These are phyloP conservation scores for Sporothrix brunneoviolacea DNA, from an alignment of 2,329 filamentous ascomycete genomes.

Conservation along the genomic window DNA sequence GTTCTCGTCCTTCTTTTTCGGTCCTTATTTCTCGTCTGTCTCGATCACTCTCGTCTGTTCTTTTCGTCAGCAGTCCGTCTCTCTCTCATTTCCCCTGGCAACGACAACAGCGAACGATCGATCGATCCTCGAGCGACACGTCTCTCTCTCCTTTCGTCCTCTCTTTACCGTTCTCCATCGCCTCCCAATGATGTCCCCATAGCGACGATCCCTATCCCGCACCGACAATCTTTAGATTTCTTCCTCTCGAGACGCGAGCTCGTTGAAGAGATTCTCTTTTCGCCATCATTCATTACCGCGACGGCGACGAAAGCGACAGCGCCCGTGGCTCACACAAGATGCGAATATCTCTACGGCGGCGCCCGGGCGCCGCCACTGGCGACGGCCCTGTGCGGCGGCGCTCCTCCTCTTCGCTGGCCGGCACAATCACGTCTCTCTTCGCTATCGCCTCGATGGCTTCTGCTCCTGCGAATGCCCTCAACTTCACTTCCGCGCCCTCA, in stretches of 20 bases:
- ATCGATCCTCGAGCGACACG: neutral
- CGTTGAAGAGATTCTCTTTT: too few species aligned
- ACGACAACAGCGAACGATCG: neutral
- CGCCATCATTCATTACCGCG: too few species aligned
- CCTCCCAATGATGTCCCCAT: neutral
- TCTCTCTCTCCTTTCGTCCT: neutral
- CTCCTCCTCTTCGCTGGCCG: conserved; percentile 16
- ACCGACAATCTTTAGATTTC: neutral
- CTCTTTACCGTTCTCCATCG: neutral
- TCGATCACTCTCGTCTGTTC: neutral
- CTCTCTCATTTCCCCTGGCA: neutral
- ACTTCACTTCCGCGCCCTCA: conserved; percentile 56
- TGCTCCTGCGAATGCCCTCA: conserved; percentile 41
- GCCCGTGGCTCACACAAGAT: conserved; percentile 30
- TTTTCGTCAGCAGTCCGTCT: neutral
- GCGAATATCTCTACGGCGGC: conserved; percentile 40
- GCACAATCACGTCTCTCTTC: conserved; percentile 25
- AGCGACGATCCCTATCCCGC: neutral
- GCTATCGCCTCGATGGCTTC: conserved; percentile 36
- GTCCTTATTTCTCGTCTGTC: neutral
- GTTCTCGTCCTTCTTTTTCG: neutral
- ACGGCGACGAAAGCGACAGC: neutral
- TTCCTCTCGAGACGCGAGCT: neutral
- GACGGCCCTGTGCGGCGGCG: conserved; percentile 28
- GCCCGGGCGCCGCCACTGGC: conserved; percentile 26